Conservation (phyloP, 306 rosid genomes). For the Herpetospermum pedunculosum region DNA sequence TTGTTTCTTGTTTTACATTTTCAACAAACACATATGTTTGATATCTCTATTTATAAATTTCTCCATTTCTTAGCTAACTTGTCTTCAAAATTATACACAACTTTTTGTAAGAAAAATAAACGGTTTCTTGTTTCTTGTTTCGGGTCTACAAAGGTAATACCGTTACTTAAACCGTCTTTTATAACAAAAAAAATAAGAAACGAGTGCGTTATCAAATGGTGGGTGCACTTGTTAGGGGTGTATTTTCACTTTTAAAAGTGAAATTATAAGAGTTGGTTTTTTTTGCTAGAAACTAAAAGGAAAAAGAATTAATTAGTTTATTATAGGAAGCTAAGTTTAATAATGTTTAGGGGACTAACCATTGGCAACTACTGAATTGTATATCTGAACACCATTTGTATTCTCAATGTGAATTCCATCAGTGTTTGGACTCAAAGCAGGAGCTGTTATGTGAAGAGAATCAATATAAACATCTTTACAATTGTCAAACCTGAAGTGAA, state of each 20-base stretch:
- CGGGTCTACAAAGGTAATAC: not conserved
- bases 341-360: slow-evolving; percentile 25
- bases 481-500: slow-evolving; percentile 66
- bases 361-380: slow-evolving; percentile 62
- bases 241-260: not conserved
- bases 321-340: too few relatives aligned
- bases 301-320: not conserved
- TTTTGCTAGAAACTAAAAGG: not conserved
- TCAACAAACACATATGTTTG: not conserved
- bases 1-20: not conserved
- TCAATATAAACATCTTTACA: slow-evolving; percentile 53
- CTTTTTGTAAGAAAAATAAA: not conserved
- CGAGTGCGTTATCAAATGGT: not conserved
- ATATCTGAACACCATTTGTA: slow-evolving; percentile 53
- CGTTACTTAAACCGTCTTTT: too few relatives aligned
- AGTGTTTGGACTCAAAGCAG: slow-evolving; percentile 77
- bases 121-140: not conserved
- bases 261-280: too few relatives aligned
- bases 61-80: not conserved
- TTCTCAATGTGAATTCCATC: slow-evolving; percentile 94
- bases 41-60: not conserved
- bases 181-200: not conserved
- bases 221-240: too few relatives aligned
- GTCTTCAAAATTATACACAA: not conserved
- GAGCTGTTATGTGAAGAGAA: slow-evolving; percentile 55